Conservation (phyloP, 352 stramenopile species). For the Pythium angustatum region DNA sequence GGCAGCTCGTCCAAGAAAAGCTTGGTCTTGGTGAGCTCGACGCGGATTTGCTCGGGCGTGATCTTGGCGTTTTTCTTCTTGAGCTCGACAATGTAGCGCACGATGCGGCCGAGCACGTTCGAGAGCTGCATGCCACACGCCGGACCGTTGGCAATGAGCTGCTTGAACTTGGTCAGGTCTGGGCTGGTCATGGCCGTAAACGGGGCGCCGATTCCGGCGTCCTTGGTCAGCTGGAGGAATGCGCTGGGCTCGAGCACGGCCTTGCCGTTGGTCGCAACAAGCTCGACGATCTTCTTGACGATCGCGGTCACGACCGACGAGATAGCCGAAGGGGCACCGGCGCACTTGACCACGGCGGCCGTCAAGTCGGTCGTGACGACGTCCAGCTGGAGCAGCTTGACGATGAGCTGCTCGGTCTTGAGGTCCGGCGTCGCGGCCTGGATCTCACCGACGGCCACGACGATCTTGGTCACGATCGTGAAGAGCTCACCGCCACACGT, state of each 20-base stretch:
- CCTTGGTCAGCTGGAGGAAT: slow-evolving; percentile 1
- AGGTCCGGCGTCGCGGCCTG: slow-evolving; percentile 9
- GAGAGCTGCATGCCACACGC: slow-evolving; percentile 27
- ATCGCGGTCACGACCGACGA: slow-evolving; percentile 38
- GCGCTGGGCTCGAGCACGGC: slow-evolving; percentile 29
- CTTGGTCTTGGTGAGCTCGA: slow-evolving; percentile 39
- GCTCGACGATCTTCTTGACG: slow-evolving; percentile 31
- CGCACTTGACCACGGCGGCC: slow-evolving; percentile 40
- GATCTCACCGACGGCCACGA: slow-evolving; percentile 22
- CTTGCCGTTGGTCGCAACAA: slow-evolving; percentile 40
- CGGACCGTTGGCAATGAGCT: slow-evolving; percentile 20
- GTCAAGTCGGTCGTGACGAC: slow-evolving; percentile 49
- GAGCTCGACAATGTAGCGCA: slow-evolving; percentile 31
- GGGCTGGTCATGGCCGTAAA: slow-evolving; percentile 18
- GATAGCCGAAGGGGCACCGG: slow-evolving; percentile 32
- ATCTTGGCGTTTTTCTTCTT: slow-evolving; percentile 21
- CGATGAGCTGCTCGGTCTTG: slow-evolving; percentile 37
- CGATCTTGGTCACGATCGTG: slow-evolving; percentile 43
- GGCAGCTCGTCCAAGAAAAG: slow-evolving; percentile 52
- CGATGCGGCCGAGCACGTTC: slow-evolving; percentile 23
- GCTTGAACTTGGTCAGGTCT: slow-evolving; percentile 35
- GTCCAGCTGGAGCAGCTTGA: slow-evolving; percentile 45
- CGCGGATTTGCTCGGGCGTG: slow-evolving; percentile 34
- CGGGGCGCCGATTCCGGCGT: not conserved
- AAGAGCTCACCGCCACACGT: slow-evolving; percentile 54